Base-by-base conservation (phyloP, 2,329 filamentous ascomycete genomes). In the Moelleriella libera region DNA sequence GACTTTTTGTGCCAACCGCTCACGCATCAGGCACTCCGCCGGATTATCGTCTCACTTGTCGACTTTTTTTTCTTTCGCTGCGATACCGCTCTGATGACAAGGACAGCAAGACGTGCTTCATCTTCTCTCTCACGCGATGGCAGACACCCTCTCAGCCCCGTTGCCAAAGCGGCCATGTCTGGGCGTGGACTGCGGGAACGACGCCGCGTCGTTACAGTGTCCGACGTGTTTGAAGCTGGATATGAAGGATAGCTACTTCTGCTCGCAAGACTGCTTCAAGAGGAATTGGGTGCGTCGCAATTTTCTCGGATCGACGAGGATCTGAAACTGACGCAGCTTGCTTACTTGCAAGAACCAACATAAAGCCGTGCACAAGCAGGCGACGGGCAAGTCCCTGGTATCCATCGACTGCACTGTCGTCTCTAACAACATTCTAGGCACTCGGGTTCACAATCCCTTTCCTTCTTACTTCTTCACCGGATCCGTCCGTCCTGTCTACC, bases 181-280 rank as follows among this genome's bases (percentile, higher is more conserved):
- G 48, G 86, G 92, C 46, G 73, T 73, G 50, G 86, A 92, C 65
- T 98, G 92, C 72, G 72, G 76, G 41, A 95, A 96, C 53, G 83
- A 89, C 53, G 89, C 89, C 49, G 82, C 86, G 50, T 73, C 82
- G 46, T 71, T 98, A 44, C 89, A 97, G 66, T 98, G 92, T 66
- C 92, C 92, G 48, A 97, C 86, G 44, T 98, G 92, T 64, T 75
- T 96, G 59, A 96, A 95, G 68, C 71, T 89, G 44, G 86, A 84
- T 47, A 83, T 82, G 58, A 81, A 88, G 61, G 87, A 90, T 60
- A 94, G 88, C 69, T 96, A 81, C 68, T 98, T 97, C 70, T 98
- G 92, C 72, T 88, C 88, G 29, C 92, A 98, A 67, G 92, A 97
- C 58, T 98, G 92, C 73, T 98, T 98, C 71, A 97, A 96, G 76